Conservation (phyloP, 305 asterid species). For the Solanum hybrid region DNA sequence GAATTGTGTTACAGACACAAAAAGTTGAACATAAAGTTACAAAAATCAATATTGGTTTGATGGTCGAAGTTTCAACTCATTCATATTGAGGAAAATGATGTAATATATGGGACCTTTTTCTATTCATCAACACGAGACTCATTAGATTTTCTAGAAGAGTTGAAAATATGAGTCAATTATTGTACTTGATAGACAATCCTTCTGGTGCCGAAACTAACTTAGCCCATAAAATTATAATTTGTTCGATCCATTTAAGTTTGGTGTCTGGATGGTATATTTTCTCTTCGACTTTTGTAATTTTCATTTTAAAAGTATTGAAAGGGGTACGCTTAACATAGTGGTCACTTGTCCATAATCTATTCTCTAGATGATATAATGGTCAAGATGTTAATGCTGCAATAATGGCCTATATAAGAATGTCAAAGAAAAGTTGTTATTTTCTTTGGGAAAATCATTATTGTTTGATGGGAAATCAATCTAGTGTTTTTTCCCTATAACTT, state of each 20-base stretch:
- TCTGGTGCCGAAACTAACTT: neutral
- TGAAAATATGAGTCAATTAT: neutral
- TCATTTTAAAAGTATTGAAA: neutral
- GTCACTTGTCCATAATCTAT: neutral
- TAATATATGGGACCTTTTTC: neutral
- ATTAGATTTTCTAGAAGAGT: neutral
- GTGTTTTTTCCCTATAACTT: neutral
- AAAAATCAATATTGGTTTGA: neutral
- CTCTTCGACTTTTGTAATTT: neutral
- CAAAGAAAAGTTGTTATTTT: neutral
- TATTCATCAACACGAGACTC: neutral
- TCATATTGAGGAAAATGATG: neutral
- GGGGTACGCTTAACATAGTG: neutral
- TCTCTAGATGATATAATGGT: neutral
- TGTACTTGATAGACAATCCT: neutral
- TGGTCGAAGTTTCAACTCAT: neutral
- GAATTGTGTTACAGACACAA: neutral
- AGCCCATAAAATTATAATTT: neutral
- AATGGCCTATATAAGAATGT: neutral
- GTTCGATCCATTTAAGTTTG: neutral
- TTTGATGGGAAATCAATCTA: neutral
- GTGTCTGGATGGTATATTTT: neutral
- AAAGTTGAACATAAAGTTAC: neutral
- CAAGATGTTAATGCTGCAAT: neutral
- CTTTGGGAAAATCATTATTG: neutral